Base-by-base conservation (phyloP, 2,329 filamentous ascomycete species). In the Stagonosporopsis rhizophila region DNA sequence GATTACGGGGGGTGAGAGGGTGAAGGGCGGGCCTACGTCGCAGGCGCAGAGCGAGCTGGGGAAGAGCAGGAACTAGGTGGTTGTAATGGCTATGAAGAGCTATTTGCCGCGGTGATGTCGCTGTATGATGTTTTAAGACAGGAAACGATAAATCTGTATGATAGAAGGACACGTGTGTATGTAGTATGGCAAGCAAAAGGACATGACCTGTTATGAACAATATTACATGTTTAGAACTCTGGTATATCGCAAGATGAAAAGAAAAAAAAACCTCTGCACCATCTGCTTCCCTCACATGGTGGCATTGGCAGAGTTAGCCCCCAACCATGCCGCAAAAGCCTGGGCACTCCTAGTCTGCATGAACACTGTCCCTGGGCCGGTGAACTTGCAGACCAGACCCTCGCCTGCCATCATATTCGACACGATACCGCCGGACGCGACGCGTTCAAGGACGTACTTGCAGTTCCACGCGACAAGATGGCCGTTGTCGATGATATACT, bases 401-500 rank as follows among this genome's bases (percentile, higher is more conserved):
- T 99, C 95, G 0, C 85, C 89, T 0, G 91, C 88, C 25, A 88
- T 87, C 20, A 96, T 76, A 9, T 89, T 88, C n/a, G 91, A 94
- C n/a, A 99, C 89, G 61, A 99, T 87, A 34, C 95, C 95, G 2
- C 95, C 95, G 3, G 90, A 95, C 0, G 94, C 88, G 4, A 96
- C 89, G 15, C 95, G 88, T 78, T 97, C 92, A 60, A 99, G 87
- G 4, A 91, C 84, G 70, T 98, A 99, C 71, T 96, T 92, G 71
- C 90, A 93, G 74, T 97, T 97, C 95, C 95, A 99, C 0, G 95
- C 94, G 0, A 98, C 92, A 1, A 98, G 82, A 66, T 98, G 92
- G 3, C 92, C 92, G 68, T 96, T 96, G 69, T 96, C 92, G 53
- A 97, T 88, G 63, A 95, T 91, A 76, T 97, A 98, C 66, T 89